phyloP scores from a whole-genome alignment of 164 flowering plant genomes.

The Amborella trichopoda region DNA sequence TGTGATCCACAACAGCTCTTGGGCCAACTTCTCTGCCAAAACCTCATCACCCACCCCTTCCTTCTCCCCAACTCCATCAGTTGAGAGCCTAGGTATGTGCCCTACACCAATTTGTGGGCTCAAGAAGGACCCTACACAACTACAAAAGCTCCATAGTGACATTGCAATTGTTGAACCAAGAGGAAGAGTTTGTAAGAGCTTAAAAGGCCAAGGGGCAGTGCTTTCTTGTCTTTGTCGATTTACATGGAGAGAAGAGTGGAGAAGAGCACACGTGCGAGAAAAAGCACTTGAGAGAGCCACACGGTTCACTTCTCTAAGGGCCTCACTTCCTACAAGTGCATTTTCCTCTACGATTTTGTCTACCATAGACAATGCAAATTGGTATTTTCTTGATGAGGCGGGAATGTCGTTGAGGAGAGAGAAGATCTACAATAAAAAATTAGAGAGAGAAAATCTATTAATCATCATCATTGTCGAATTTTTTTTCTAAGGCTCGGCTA shows the following conservation, averaged over 20 bases:
- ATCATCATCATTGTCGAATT: too few species aligned
- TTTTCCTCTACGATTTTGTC: constrained; percentile 42
- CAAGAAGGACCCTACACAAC: constrained; percentile 9
- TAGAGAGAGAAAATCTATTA: background rate
- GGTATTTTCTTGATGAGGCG: constrained; percentile 40
- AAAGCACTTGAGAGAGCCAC: constrained; percentile 31
- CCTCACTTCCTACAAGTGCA: constrained; percentile 16
- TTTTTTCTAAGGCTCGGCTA: too few species aligned
- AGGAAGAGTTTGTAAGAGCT: constrained; percentile 18
- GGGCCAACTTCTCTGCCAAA: constrained; percentile 36
- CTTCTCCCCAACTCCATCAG: background rate
- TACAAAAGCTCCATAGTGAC: constrained; percentile 14
- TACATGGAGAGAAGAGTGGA: constrained; percentile 13
- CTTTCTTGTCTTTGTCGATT: background rate
- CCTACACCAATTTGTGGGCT: background rate
- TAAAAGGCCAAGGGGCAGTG: constrained; percentile 13
- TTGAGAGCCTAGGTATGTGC: background rate
- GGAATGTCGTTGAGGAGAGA: constrained; percentile 30
- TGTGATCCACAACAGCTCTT: constrained; percentile 38
- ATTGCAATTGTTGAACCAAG: constrained; percentile 20
- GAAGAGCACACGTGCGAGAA: constrained; percentile 21
- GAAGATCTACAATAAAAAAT: constrained; percentile 17
- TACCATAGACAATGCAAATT: constrained; percentile 42
- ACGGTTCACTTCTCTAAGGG: constrained; percentile 25
- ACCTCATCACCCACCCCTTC: too few species aligned